Conservation (phyloP, 352 stramenopile species). For the Phytophthora meadii region DNA sequence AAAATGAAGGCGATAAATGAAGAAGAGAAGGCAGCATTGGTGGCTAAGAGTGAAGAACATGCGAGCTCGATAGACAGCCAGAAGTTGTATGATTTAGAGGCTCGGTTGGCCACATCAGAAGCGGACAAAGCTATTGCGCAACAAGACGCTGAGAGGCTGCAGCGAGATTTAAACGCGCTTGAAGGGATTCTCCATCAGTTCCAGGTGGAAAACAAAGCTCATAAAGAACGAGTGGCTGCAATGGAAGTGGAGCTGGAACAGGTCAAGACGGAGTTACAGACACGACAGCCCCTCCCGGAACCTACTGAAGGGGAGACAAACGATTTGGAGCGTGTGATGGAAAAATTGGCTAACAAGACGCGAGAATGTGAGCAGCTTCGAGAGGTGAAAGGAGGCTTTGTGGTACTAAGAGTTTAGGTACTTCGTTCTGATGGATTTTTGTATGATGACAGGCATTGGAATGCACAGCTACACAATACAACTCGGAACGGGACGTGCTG, state of each 20-base stretch:
- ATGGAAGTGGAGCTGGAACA: slow-evolving; percentile 58
- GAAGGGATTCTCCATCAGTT: slow-evolving; percentile 76
- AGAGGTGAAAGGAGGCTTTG: slow-evolving; percentile 42
- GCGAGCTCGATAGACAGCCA: slow-evolving; percentile 61
- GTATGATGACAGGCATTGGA: slow-evolving; percentile 54
- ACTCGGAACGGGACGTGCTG: slow-evolving; percentile 60
- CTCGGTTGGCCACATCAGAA: slow-evolving; percentile 55
- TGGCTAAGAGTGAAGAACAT: slow-evolving; percentile 58
- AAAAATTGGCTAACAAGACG: slow-evolving; percentile 63
- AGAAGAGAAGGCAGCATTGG: slow-evolving; percentile 56
- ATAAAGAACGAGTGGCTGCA: slow-evolving; percentile 54
- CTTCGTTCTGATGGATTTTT: neutral
- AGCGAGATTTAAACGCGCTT: slow-evolving; percentile 59
- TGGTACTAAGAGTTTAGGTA: neutral
- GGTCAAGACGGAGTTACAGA: slow-evolving; percentile 29
- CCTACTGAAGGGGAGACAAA: slow-evolving; percentile 27
- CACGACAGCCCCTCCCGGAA: slow-evolving; percentile 8
- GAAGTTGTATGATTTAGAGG: slow-evolving; percentile 68
- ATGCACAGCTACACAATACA: slow-evolving; percentile 61
- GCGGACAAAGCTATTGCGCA: slow-evolving; percentile 68
- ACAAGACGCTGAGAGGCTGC: slow-evolving; percentile 63
- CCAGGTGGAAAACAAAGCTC: slow-evolving; percentile 57
- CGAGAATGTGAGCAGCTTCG: slow-evolving; percentile 75
- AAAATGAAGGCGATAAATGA: slow-evolving; percentile 53
- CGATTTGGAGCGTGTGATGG: slow-evolving; percentile 63